phyloP scores from a whole-genome alignment of 768 basidiomycete genomes.

The Pleurotus tuber-regium region DNA sequence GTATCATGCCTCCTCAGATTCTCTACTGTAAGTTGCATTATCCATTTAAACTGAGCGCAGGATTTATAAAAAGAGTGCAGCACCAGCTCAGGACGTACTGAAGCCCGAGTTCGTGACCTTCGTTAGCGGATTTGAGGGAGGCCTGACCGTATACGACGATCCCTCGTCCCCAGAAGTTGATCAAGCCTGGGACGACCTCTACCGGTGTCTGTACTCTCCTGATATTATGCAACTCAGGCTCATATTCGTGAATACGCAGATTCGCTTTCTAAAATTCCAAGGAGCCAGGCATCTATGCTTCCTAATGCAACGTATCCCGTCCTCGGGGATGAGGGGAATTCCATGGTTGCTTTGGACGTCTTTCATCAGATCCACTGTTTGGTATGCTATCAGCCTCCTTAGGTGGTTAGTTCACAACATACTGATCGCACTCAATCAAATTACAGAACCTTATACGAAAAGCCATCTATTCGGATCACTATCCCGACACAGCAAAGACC shows the following conservation, averaged over 20 bases:
- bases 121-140: background rate
- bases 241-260: background rate
- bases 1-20: background rate
- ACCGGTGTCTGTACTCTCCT: background rate
- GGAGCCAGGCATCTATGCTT: conserved; percentile 17
- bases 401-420: too few species aligned
- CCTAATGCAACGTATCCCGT: conserved; percentile 23
- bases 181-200: background rate
- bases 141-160: background rate
- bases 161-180: background rate
- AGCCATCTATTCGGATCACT: conserved; percentile 18
- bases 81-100: conserved; percentile 14
- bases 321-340: conserved; percentile 18
- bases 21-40: background rate
- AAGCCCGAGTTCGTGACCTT: conserved; percentile 12
- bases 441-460: conserved; percentile 19
- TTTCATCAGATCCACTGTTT: conserved; percentile 26
- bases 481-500: conserved; percentile 15
- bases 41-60: too few species aligned
- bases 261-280: conserved; percentile 14
- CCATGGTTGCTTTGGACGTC: conserved; percentile 21
- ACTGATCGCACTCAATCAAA: too few species aligned
- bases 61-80: too few species aligned
- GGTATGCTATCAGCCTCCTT: conserved; percentile 6
- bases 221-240: background rate